A percentile compares a stretch with the other conserved stretches of the same genome.
phyloP scores from a whole-genome alignment of 805 yeast genomes.

The Teunomyces pallodes region DNA sequence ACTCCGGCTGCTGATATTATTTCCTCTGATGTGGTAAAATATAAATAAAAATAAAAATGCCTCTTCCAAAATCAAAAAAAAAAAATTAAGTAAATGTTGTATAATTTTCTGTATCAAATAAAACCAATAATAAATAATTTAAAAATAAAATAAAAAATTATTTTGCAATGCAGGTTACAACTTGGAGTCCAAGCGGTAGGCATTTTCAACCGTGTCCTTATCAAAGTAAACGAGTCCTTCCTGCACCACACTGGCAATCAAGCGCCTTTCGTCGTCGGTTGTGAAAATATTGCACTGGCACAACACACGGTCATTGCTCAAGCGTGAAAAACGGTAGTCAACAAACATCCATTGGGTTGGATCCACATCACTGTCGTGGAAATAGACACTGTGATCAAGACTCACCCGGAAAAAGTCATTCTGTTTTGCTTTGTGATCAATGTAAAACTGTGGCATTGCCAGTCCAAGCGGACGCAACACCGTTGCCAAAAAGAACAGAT shows the following conservation, averaged over 20 bases:
- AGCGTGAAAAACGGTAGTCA: constrained; percentile 29
- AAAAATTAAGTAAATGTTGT: too few species aligned
- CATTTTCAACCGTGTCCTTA: constrained; percentile 4
- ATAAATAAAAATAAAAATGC: too few species aligned
- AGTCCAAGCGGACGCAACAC: constrained; percentile 25
- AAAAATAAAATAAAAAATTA: not conserved
- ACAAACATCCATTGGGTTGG: constrained; percentile 35
- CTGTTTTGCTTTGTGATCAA: not conserved
- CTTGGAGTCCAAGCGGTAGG: constrained; percentile 1
- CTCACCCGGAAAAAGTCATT: constrained; percentile 33
- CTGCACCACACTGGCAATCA: constrained; percentile 32
- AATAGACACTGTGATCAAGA: constrained; percentile 35
- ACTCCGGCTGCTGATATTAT: too few species aligned
- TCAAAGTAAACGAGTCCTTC: constrained; percentile 26
- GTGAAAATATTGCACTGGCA: constrained; percentile 25
- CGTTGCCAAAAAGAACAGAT: constrained; percentile 30
- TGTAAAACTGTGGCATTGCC: not conserved
- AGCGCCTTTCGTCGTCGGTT: constrained; percentile 18
- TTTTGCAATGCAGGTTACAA: not conserved
- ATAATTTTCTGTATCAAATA: too few species aligned
- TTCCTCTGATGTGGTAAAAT: too few species aligned
- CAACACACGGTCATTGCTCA: constrained; percentile 35
- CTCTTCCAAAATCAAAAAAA: too few species aligned
- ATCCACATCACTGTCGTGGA: constrained; percentile 36
- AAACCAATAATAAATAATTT: too few species aligned